Conservation (phyloP, 768 basidiomycete species). For the Tricholoma terreum region DNA sequence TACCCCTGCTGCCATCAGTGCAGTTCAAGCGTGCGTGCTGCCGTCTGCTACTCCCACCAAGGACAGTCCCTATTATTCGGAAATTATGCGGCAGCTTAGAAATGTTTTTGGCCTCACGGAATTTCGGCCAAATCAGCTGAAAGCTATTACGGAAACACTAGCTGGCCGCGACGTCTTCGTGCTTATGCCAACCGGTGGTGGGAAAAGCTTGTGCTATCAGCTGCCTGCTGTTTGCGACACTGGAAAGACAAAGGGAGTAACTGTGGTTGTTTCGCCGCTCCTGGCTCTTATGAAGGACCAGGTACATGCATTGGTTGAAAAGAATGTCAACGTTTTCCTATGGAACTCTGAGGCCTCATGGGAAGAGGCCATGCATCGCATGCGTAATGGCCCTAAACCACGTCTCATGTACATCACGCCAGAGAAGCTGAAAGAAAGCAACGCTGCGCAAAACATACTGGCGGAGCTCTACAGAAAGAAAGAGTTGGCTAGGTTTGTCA, state of each 20-base stretch:
- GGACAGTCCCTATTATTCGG: conserved; percentile 35
- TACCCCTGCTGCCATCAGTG: conserved; percentile 12
- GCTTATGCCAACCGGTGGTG: conserved; percentile 94
- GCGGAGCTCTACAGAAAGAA: conserved; percentile 50
- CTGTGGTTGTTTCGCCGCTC: conserved; percentile 88
- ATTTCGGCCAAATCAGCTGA: conserved; percentile 84
- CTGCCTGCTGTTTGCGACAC: conserved; percentile 80
- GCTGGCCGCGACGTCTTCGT: conserved; percentile 87
- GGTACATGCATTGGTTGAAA: conserved; percentile 60
- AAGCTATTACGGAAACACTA: conserved; percentile 79
- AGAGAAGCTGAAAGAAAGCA: conserved; percentile 75
- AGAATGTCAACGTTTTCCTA: conserved; percentile 65
- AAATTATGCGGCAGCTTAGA: conserved; percentile 53
- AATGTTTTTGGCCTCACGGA: conserved; percentile 57
- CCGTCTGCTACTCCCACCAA: conserved; percentile 12
- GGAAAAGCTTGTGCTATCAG: conserved; percentile 86
- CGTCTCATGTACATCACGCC: conserved; percentile 87
- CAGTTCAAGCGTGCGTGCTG: conserved; percentile 11
- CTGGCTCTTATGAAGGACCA: conserved; percentile 90
- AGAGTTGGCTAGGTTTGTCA: conserved; percentile 81
- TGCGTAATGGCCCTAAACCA: conserved; percentile 49
- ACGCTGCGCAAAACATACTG: conserved; percentile 52
- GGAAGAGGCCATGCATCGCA: conserved; percentile 40
- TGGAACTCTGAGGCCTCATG: conserved; percentile 57
- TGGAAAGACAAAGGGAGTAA: conserved; percentile 76